A percentile compares a stretch with the other conserved stretches of the same genome.
Conservation (phyloP, 441 rosid genomes). For the Gossypium gossypioides region DNA sequence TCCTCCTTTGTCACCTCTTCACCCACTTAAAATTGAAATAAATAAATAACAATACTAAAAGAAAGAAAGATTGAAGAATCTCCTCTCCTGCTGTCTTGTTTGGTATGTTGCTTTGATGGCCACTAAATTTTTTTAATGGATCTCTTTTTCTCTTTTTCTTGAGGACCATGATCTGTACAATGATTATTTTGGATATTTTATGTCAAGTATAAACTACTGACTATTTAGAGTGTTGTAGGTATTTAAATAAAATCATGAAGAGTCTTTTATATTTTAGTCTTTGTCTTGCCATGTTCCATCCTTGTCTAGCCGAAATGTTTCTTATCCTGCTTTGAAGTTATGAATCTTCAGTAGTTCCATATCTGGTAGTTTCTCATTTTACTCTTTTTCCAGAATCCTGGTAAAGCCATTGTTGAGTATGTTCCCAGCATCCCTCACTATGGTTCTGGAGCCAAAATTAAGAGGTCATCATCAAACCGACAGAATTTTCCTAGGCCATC, state of each 20-base stretch:
- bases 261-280: background rate
- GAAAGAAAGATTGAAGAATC: background rate
- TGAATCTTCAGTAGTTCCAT: background rate
- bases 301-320: background rate
- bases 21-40: background rate
- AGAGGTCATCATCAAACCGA: conserved; percentile 48
- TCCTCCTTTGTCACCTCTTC: background rate
- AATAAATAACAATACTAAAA: background rate
- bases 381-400: conserved; percentile 35
- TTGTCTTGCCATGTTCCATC: background rate
- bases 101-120: background rate
- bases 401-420: conserved; percentile 35
- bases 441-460: conserved; percentile 88
- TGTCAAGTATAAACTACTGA: background rate
- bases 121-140: background rate
- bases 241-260: background rate
- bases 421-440: conserved; percentile 36
- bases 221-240: background rate
- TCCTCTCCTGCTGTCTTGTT: background rate
- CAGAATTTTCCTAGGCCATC: conserved; percentile 44
- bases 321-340: background rate
- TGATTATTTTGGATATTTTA: background rate
- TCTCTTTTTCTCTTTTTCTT: background rate
- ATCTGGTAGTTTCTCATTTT: background rate
- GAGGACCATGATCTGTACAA: background rate